Percentiles rank a stretch among this genome's conserved stretches.
Evolutionary conservation across 73 alveolate species (phyloP).

Genomic region (Symbiodinium natans): DNA sequence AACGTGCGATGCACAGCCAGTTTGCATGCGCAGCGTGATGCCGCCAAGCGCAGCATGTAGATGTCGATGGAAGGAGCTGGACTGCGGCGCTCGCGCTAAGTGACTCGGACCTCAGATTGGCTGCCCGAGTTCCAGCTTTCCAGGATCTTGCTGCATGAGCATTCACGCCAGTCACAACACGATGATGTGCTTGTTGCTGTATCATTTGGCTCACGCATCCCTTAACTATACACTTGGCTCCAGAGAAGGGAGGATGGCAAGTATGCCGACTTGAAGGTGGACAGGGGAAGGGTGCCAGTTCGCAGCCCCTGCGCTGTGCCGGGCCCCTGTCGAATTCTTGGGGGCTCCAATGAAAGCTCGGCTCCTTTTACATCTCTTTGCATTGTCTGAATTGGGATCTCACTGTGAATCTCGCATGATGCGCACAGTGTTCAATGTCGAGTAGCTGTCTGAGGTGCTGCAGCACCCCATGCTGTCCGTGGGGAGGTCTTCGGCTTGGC

Average conservation of each 20-base stretch:
- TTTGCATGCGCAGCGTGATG: neutral
- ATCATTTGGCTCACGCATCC: neutral
- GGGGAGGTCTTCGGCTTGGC: neutral
- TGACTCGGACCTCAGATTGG: too few relatives aligned
- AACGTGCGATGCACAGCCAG: constrained; percentile 93
- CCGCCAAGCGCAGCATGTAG: neutral
- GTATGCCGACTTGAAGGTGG: neutral
- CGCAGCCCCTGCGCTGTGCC: neutral
- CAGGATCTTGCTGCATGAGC: too few relatives aligned
- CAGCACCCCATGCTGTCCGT: neutral
- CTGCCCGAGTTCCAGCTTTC: too few relatives aligned
- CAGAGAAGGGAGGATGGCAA: neutral
- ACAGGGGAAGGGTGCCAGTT: constrained; percentile 1
- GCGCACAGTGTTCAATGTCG: too few relatives aligned
- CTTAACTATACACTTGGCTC: neutral
- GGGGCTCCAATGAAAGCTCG: too few relatives aligned
- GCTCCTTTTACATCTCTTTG: too few relatives aligned
- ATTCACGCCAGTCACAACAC: too few relatives aligned
- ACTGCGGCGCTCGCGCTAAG: too few relatives aligned
- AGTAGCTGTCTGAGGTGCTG: neutral
- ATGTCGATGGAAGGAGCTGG: too few relatives aligned
- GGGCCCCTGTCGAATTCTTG: neutral
- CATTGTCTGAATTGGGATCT: too few relatives aligned
- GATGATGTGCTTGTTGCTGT: too few relatives aligned
- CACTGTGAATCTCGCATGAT: too few relatives aligned